Evolutionary conservation across 2,329 filamentous ascomycete genomes (phyloP).

Genomic region (Volutella citrinella): DNA sequence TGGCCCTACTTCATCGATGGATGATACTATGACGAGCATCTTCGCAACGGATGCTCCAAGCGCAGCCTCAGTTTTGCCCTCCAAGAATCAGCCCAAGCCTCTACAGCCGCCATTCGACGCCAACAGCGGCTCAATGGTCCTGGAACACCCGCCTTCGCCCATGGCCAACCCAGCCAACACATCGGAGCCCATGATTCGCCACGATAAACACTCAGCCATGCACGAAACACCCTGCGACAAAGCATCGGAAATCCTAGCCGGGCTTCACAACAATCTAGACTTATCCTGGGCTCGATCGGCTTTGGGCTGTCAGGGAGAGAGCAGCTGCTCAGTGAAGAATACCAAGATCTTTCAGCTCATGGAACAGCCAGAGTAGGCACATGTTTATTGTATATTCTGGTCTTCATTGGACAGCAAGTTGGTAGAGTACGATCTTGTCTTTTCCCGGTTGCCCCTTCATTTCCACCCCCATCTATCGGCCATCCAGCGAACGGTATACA

Average conservation of each 20-base stretch:
- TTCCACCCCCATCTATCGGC: slow-evolving; percentile 43
- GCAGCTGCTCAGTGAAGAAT: slow-evolving; percentile 32
- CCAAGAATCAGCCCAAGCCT: not conserved
- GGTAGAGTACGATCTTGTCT: not conserved
- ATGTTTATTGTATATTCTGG: slow-evolving; percentile 14
- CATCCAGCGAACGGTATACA: slow-evolving; percentile 68
- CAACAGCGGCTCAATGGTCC: not conserved
- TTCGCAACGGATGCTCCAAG: too few species aligned
- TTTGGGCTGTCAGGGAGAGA: slow-evolving; percentile 26
- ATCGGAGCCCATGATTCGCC: not conserved
- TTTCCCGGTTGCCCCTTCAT: not conserved
- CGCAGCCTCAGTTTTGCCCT: not conserved
- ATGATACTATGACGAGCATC: too few species aligned
- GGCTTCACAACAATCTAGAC: slow-evolving; percentile 34
- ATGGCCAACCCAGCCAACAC: not conserved
- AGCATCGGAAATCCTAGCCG: slow-evolving; percentile 34
- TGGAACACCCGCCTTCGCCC: not conserved
- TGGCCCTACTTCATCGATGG: too few species aligned
- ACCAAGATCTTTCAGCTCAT: slow-evolving; percentile 33
- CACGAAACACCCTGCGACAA: slow-evolving; percentile 24
- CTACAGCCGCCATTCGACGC: not conserved
- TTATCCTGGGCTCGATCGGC: slow-evolving; percentile 21
- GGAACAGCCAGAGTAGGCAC: too few species aligned
- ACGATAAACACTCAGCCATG: not conserved
- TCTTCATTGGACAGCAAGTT: not conserved